A percentile compares a stretch with the other conserved stretches of the same genome.
These are phyloP conservation scores for Plectranthus barbatus DNA, from an alignment of 257 asterid genomes.

Conservation along the genomic window DNA sequence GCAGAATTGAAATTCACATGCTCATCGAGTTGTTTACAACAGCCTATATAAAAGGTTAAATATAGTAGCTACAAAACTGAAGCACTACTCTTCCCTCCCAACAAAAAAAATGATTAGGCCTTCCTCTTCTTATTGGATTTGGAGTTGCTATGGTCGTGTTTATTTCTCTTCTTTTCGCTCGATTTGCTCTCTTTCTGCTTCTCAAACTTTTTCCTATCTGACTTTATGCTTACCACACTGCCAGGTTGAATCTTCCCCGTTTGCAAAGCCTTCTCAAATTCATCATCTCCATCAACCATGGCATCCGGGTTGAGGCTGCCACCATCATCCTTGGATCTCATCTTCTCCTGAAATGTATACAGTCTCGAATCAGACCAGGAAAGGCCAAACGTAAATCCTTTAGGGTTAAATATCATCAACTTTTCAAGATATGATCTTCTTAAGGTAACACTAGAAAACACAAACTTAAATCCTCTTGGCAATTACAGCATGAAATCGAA, in stretches of 20 bases:
- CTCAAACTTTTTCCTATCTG: constrained; percentile 30
- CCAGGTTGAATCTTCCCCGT: constrained; percentile 43
- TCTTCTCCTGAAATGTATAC: constrained; percentile 36
- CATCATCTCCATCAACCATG: constrained; percentile 58
- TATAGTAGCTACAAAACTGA: background rate
- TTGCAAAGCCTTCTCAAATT: constrained; percentile 70
- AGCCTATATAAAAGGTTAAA: background rate
- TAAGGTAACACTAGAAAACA: no score
- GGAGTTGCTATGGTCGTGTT: constrained; percentile 37
- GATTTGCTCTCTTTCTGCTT: constrained; percentile 22
- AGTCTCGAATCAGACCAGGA: background rate
- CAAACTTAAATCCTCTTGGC: no score
- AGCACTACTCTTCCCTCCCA: background rate
- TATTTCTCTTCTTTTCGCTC: constrained; percentile 48
- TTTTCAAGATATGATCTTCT: no score
- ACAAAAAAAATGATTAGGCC: constrained; percentile 2
- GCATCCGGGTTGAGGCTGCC: constrained; percentile 56
- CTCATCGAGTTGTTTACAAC: background rate
- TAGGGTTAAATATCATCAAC: no score
- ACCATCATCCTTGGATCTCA: constrained; percentile 35
- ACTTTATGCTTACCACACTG: constrained; percentile 58
- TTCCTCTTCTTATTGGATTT: constrained; percentile 62
- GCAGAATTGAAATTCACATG: background rate
- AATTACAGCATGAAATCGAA: no score
- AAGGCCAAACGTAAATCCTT: background rate